Percentiles rank a stretch among this genome's conserved stretches.
phyloP scores from a whole-genome alignment of 352 stramenopile genomes.

The Thalassiosira delicatula region DNA sequence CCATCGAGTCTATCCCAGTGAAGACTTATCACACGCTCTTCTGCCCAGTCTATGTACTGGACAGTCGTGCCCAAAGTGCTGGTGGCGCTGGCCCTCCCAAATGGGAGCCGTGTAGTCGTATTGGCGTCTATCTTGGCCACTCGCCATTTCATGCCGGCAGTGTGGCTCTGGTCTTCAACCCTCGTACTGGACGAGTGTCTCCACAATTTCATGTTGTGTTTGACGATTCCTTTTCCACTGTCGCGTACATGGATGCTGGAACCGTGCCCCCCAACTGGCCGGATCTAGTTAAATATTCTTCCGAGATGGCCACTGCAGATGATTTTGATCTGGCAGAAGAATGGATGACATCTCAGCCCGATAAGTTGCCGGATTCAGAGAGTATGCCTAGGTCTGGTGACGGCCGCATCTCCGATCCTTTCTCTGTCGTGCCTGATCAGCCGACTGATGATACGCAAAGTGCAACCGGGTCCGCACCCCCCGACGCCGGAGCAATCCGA shows the following conservation, averaged over 20 bases:
- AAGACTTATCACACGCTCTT: constrained; percentile 14
- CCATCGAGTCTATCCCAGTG: background rate
- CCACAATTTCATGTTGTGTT: constrained; percentile 67
- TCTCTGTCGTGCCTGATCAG: background rate
- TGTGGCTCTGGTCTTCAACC: constrained; percentile 57
- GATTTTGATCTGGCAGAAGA: constrained; percentile 13
- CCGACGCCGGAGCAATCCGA: background rate
- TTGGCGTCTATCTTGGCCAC: constrained; percentile 52
- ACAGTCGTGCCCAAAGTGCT: constrained; percentile 8
- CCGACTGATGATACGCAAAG: background rate
- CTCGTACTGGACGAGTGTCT: constrained; percentile 45
- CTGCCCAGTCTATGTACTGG: constrained; percentile 26
- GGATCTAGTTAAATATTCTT: constrained; percentile 7
- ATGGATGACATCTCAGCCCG: constrained; percentile 3
- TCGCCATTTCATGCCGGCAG: constrained; percentile 47
- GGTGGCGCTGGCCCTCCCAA: constrained; percentile 35
- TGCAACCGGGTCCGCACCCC: background rate
- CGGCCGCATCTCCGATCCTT: background rate
- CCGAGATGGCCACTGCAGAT: constrained; percentile 2
- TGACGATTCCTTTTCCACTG: constrained; percentile 24
- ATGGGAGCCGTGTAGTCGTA: constrained; percentile 32
- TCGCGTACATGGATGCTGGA: constrained; percentile 22
- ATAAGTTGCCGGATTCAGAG: background rate
- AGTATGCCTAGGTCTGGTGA: background rate
- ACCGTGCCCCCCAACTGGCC: constrained; percentile 22